These are phyloP conservation scores for Pholiota conissans DNA, from an alignment of 768 basidiomycete species.

Conservation along the genomic window DNA sequence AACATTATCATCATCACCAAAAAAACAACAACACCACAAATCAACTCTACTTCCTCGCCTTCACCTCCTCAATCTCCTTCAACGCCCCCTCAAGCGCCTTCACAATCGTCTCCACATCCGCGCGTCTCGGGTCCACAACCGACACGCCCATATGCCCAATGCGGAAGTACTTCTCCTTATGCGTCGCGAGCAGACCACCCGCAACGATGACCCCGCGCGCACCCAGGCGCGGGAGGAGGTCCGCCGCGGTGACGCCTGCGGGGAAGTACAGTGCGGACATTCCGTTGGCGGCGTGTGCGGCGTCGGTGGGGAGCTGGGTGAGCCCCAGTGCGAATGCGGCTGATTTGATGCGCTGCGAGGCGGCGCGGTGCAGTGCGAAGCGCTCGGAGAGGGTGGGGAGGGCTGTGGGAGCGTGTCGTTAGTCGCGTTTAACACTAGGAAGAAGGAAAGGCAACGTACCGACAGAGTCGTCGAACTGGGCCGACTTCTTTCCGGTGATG, in stretches of 20 bases:
- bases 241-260: constrained; percentile 70
- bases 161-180: constrained; percentile 92
- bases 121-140: constrained; percentile 68
- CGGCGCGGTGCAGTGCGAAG: constrained; percentile 72
- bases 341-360: constrained; percentile 67
- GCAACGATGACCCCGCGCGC: constrained; percentile 80
- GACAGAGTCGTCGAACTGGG: constrained; percentile 6
- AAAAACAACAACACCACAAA: no score
- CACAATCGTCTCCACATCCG: constrained; percentile 76
- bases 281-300: constrained; percentile 78
- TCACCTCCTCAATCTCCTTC: constrained; percentile 36
- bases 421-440: no score
- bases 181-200: constrained; percentile 80
- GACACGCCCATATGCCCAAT: constrained; percentile 95
- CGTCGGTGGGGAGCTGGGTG: constrained; percentile 64
- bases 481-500: constrained; percentile 46
- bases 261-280: constrained; percentile 96
- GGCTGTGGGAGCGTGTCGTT: constrained; percentile 20
- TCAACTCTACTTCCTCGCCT: constrained; percentile 9
- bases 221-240: constrained; percentile 74
- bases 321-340: constrained; percentile 69
- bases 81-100: constrained; percentile 62
- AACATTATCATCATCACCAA: no score
- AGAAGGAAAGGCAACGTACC: neutral
- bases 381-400: constrained; percentile 73